These are phyloP conservation scores for Podila clonocystis DNA, from an alignment of 192 early-diverging fungal species.

Conservation along the genomic window DNA sequence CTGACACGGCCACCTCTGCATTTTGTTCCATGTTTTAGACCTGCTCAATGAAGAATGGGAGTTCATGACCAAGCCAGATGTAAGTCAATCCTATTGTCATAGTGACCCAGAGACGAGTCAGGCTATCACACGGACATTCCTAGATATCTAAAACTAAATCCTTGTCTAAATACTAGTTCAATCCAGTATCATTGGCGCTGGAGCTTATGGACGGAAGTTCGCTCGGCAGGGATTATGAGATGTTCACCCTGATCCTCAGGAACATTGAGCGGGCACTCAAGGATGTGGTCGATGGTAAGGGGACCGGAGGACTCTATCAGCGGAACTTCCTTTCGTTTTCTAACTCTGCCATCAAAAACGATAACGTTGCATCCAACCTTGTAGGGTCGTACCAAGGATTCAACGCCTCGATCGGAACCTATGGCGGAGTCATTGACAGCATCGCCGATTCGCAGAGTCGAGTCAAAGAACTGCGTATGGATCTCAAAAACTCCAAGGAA, in stretches of 20 bases:
- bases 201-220: conserved; percentile 82
- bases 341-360: not conserved
- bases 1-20: not conserved
- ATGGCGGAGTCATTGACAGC: conserved; percentile 78
- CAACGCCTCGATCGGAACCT: conserved; percentile 84
- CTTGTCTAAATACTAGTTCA: conserved; percentile 57
- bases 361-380: not conserved
- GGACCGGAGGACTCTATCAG: not conserved
- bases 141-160: not conserved
- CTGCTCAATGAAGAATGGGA: conserved; percentile 60
- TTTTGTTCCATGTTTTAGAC: conserved; percentile 16
- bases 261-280: conserved; percentile 75
- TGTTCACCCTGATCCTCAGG: conserved; percentile 66
- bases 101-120: too few relatives aligned
- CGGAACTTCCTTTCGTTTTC: not conserved
- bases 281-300: conserved; percentile 72
- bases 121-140: too few relatives aligned
- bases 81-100: conserved; percentile 12
- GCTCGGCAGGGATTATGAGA: conserved; percentile 69
- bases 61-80: conserved; percentile 65
- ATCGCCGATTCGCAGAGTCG: conserved; percentile 72
- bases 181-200: conserved; percentile 77
- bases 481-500: conserved; percentile 71
- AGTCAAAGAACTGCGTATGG: conserved; percentile 68
- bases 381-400: conserved; percentile 86